Percentiles rank a stretch among this genome's conserved stretches.
Conservation (phyloP, 352 stramenopile genomes). For the Phytophthora constricta region DNA sequence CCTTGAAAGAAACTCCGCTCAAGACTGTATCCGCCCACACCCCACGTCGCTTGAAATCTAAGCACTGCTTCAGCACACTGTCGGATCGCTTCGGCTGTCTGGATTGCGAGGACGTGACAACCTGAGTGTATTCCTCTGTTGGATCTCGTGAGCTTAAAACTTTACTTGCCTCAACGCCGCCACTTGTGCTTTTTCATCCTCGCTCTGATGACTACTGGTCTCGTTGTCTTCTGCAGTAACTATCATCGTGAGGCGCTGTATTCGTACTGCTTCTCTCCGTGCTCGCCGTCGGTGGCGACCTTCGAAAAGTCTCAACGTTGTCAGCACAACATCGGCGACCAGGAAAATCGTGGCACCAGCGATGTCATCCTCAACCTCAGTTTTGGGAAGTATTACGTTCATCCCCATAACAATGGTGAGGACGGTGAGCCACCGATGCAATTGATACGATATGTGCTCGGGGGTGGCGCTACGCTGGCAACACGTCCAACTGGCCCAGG, state of each 20-base stretch:
- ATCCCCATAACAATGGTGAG: conserved; percentile 33
- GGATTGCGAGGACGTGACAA: not conserved
- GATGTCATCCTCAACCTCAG: conserved; percentile 23
- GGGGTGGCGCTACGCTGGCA: conserved; percentile 20
- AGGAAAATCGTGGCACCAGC: conserved; percentile 25
- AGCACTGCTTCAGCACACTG: conserved; percentile 16
- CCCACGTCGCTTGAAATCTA: conserved; percentile 10
- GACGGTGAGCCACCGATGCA: conserved; percentile 29
- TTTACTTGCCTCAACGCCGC: not conserved
- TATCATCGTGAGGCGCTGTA: conserved; percentile 15
- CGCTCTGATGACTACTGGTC: not conserved
- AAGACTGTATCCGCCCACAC: conserved; percentile 9
- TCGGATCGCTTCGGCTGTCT: conserved; percentile 2
- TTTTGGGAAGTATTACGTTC: conserved; percentile 12
- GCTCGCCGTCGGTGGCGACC: conserved; percentile 16
- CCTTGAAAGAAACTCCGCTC: not conserved
- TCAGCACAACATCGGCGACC: conserved; percentile 20
- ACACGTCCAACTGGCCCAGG: conserved; percentile 26
- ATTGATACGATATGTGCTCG: conserved; percentile 26
- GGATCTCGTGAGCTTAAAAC: not conserved
- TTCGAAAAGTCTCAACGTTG: conserved; percentile 21
- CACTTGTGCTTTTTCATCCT: not conserved
- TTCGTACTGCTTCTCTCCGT: conserved; percentile 4
- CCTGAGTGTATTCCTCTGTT: not conserved
- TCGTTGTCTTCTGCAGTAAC: conserved; percentile 2